phyloP scores from a whole-genome alignment of 345 rosid species.

The Cardamine occulta region DNA sequence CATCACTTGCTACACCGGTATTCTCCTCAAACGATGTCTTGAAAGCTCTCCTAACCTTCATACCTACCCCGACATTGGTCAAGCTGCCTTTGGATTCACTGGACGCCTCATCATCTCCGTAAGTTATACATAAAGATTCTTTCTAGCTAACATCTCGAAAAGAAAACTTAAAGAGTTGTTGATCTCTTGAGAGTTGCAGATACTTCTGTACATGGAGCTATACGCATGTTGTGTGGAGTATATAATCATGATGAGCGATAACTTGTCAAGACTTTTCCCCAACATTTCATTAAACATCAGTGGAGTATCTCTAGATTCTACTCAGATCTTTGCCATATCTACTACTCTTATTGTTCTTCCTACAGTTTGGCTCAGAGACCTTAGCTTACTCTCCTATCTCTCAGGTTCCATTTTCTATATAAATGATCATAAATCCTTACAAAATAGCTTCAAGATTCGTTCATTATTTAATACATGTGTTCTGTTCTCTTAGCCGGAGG shows the following conservation, averaged over 20 bases:
- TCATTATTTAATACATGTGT: neutral
- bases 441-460: neutral
- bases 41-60: slow-evolving; percentile 66
- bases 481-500: slow-evolving; percentile 65
- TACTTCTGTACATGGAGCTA: slow-evolving; percentile 65
- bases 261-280: slow-evolving; percentile 68
- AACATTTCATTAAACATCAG: slow-evolving; percentile 45
- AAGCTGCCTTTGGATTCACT: slow-evolving; percentile 75
- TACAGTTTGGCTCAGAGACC: slow-evolving; percentile 82
- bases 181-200: slow-evolving; percentile 49
- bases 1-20: slow-evolving; percentile 65
- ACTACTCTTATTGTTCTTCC: slow-evolving; percentile 74
- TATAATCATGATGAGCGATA: slow-evolving; percentile 82
- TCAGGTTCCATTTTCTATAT: slow-evolving; percentile 55
- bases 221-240: slow-evolving; percentile 84
- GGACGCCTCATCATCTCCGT: slow-evolving; percentile 69
- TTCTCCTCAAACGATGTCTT: slow-evolving; percentile 66
- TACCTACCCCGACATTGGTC: slow-evolving; percentile 85
- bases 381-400: slow-evolving; percentile 72
- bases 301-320: slow-evolving; percentile 54
- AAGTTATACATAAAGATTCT: slow-evolving; percentile 32
- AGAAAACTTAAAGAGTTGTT: neutral
- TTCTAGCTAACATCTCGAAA: neutral
- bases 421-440: neutral
- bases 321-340: slow-evolving; percentile 52